Conservation (phyloP, 148 eudicot species). For the Cornus florida region DNA sequence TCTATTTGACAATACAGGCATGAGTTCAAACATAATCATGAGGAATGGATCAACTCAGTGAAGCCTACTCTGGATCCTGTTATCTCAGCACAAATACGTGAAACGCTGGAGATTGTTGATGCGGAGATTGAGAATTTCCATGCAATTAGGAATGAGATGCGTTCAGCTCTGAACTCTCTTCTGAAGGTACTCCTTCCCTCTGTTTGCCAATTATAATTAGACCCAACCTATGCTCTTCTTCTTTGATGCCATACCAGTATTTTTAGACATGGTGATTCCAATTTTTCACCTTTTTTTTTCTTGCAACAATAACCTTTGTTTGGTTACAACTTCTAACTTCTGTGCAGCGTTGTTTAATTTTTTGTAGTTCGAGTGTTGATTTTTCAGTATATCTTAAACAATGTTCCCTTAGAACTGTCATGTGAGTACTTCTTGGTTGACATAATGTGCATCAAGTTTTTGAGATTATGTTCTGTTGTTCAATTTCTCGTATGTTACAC, state of each 20-base stretch:
- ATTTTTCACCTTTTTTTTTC: background rate
- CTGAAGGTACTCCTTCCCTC: conserved; percentile 54
- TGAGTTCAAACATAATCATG: conserved; percentile 72
- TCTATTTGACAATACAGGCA: conserved; percentile 41
- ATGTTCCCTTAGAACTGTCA: too few species aligned
- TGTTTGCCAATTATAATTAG: background rate
- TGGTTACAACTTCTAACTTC: background rate
- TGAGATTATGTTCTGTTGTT: background rate
- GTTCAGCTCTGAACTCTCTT: conserved; percentile 65
- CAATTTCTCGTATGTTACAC: background rate
- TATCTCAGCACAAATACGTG: conserved; percentile 43
- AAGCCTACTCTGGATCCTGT: conserved; percentile 63
- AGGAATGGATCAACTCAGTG: conserved; percentile 69
- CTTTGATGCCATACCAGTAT: background rate
- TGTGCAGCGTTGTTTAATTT: background rate
- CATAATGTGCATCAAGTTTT: background rate
- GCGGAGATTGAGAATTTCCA: conserved; percentile 58
- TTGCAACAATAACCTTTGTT: background rate
- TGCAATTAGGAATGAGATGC: conserved; percentile 67
- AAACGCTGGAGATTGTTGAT: conserved; percentile 40
- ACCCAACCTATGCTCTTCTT: background rate
- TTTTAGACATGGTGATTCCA: background rate
- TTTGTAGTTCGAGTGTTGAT: too few species aligned
- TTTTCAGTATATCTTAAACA: too few species aligned
- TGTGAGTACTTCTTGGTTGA: background rate